Conservation (phyloP, 257 asterid species). For the Rubia yunnanensis region DNA sequence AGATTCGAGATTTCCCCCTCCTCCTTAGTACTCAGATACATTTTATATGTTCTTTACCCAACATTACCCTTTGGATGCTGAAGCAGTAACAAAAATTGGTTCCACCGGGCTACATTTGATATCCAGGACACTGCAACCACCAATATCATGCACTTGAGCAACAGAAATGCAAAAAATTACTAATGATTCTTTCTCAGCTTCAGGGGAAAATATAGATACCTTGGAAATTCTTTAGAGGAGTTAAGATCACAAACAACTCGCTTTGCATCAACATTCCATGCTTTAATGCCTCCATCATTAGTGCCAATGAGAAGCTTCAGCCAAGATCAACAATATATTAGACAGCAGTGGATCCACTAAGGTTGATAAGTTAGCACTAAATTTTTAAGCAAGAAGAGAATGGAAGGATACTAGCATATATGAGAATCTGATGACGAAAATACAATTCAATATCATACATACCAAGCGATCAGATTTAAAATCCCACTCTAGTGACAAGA, state of each 20-base stretch:
- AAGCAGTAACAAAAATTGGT: conserved; percentile 95
- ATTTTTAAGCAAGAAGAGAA: conserved; percentile 9
- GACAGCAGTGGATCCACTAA: conserved; percentile 21
- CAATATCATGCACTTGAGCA: conserved; percentile 13
- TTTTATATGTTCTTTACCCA: not conserved
- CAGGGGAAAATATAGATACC: conserved; percentile 32
- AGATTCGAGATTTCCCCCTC: not conserved
- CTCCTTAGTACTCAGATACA: not conserved
- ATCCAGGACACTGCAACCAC: conserved; percentile 72
- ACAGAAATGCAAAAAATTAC: not conserved
- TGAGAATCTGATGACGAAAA: not conserved
- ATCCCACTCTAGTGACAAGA: conserved; percentile 98
- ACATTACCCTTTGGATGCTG: conserved; percentile 76
- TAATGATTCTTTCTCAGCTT: conserved; percentile 7
- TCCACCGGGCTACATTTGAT: conserved; percentile 98
- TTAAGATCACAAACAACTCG: conserved; percentile 92
- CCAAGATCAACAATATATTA: conserved; percentile 31
- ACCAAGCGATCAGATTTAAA: conserved; percentile 97
- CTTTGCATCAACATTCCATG: conserved; percentile 95
- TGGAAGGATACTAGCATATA: conserved; percentile 3
- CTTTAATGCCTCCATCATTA: conserved; percentile 95
- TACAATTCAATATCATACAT: conserved; percentile 19
- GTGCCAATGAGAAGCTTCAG: conserved; percentile 95
- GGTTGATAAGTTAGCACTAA: not conserved
- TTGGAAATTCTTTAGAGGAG: conserved; percentile 66